A percentile compares a stretch with the other conserved stretches of the same genome.
Evolutionary conservation across 495 filamentous ascomycete species (phyloP).

Genomic region (Penicillium manginii): DNA sequence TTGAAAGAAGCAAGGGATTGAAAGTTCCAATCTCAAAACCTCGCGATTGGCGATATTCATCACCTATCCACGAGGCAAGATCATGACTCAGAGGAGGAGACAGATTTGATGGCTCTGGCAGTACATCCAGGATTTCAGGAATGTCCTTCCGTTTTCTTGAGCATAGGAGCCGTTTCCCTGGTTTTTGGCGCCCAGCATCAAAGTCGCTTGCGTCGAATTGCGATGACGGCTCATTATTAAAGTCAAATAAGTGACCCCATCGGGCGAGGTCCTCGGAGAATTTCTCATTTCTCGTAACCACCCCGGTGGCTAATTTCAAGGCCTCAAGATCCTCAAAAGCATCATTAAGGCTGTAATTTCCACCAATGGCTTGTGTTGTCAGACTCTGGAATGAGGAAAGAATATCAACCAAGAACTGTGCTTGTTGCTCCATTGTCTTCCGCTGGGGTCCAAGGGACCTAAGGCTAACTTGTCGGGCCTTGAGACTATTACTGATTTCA

Average conservation of each 20-base stretch:
- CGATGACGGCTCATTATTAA: too few species aligned
- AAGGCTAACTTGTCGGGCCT: conserved; percentile 32
- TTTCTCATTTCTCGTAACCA: too few species aligned
- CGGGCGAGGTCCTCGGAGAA: too few species aligned
- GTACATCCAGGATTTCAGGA: too few species aligned
- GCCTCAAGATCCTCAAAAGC: conserved; percentile 38
- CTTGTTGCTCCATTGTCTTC: conserved; percentile 45
- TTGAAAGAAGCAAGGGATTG: conserved; percentile 42
- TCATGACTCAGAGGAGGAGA: too few species aligned
- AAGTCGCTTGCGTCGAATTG: too few species aligned
- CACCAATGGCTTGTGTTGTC: conserved; percentile 39
- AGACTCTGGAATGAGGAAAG: conserved; percentile 47
- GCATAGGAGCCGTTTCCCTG: too few species aligned
- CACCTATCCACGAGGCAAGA: too few species aligned
- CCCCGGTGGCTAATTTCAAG: conserved; percentile 50
- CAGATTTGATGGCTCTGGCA: too few species aligned
- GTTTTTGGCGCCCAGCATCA: too few species aligned
- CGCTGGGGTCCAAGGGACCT: conserved; percentile 49
- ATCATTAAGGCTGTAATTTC: conserved; percentile 45
- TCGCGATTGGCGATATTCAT: conserved; percentile 29
- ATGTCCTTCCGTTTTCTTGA: too few species aligned
- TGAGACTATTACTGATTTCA: conserved; percentile 49
- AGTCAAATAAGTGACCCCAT: too few species aligned
- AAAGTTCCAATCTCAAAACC: conserved; percentile 48
- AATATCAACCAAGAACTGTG: conserved; percentile 45